Evolutionary conservation across 495 filamentous ascomycete genomes (phyloP), one percentile per base, ranked within the genome.

Genomic region (Bryoglossum gracile): DNA sequence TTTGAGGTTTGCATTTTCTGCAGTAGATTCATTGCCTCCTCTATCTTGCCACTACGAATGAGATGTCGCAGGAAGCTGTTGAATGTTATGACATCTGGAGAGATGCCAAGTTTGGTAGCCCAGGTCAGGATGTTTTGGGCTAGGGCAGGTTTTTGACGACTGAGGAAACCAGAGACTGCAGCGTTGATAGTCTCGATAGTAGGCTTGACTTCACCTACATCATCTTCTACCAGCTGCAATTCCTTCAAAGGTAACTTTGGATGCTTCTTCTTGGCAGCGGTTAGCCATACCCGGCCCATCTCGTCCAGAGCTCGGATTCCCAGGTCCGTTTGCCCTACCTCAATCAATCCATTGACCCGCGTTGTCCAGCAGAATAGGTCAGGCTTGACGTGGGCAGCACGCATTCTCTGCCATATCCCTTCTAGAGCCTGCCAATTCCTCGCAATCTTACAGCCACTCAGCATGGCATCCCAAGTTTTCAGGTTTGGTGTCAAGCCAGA

Each of bases 161-260:
- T 59, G 0, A 69, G 54, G 1, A 89, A 58, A 4, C 69, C 79
- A 16, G 62, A 55, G n/a, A 83, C 55, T 1, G 68, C 68, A 9
- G 76, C 77, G 59, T 89, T 88, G 59, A 90, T 65, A 3, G 75
- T 74, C 37, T 65, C 72, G 28, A 75, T 71, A n/a, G 67, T 71
- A 8, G 83, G 86, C 45, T 74, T 65, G 1, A 76, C 65, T 2
- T 69, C 69, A 2, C 63, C 66, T 26, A 60, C 46, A 13, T 68
- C 57, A 26, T 64, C 61, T 4, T 58, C 61, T 13, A 58, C 41
- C 24, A 43, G 32, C 9, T 40, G n/a, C 18, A 58, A 18, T 19
- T 57, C 41, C 26, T 44, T 14, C 9, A 51, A 6, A 14, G 4
- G 17, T 22, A 34, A 40, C 30, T 46, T 35, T 18, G 21, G 23